Evolutionary conservation across 2,329 filamentous ascomycete genomes (phyloP).

Genomic region (Pseudocercospora macadamiae): DNA sequence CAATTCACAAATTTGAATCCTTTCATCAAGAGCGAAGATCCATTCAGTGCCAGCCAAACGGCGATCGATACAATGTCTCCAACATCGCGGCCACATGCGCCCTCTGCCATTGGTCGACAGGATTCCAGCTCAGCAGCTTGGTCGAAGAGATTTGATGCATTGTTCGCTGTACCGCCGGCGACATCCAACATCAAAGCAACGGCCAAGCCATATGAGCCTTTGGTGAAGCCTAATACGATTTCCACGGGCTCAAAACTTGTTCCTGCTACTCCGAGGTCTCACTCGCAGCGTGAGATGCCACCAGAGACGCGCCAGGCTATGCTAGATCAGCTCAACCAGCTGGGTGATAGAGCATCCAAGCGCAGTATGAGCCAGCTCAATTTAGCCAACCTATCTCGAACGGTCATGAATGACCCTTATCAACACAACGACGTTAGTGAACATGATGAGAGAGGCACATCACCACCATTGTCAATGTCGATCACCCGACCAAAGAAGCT

Average conservation of each 20-base stretch:
- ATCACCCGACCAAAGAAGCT: background rate
- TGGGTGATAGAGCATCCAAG: conserved; percentile 33
- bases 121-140: background rate
- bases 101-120: no score
- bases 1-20: background rate
- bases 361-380: conserved; percentile 32
- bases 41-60: no score
- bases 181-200: conserved; percentile 2
- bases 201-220: conserved; percentile 1
- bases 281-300: background rate
- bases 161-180: background rate
- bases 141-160: background rate
- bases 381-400: conserved; percentile 29
- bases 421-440: conserved; percentile 10
- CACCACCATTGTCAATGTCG: background rate
- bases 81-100: no score
- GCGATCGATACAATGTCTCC: background rate
- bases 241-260: background rate
- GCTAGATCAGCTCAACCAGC: conserved; percentile 34
- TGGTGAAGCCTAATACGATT: background rate
- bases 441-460: background rate
- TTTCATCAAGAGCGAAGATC: conserved; percentile 5
- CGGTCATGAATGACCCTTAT: conserved; percentile 39
- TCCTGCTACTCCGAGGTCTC: background rate
- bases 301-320: conserved; percentile 26